phyloP scores from a whole-genome alignment of 805 yeast species.

The Sungouiozyma ichnusensis region DNA sequence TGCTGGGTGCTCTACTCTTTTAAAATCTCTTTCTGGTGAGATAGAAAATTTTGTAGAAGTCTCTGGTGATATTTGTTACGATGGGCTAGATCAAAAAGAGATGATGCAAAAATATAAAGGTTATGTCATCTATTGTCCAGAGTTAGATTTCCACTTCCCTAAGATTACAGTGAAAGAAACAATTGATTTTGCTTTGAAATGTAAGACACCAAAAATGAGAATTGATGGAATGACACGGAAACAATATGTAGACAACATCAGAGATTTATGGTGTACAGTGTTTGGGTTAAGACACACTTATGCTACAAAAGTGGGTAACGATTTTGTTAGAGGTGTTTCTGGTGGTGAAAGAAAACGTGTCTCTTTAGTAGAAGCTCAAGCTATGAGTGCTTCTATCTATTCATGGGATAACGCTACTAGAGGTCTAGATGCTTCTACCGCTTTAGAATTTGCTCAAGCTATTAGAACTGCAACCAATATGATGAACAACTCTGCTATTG shows the following conservation, averaged over 20 bases:
- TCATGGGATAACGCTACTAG: slow-evolving; percentile 66
- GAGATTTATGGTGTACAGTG: slow-evolving; percentile 34
- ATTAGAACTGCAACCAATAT: slow-evolving; percentile 50
- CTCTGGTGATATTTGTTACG: slow-evolving; percentile 36
- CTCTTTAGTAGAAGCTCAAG: slow-evolving; percentile 54
- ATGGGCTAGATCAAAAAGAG: slow-evolving; percentile 38
- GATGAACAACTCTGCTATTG: slow-evolving; percentile 46
- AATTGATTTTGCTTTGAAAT: slow-evolving; percentile 39
- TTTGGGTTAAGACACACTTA: slow-evolving; percentile 51
- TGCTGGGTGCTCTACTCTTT: slow-evolving; percentile 51
- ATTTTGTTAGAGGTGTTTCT: slow-evolving; percentile 57
- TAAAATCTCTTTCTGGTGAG: slow-evolving; percentile 39
- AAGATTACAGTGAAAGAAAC: slow-evolving; percentile 42
- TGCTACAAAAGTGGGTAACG: slow-evolving; percentile 57
- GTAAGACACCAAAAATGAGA: slow-evolving; percentile 38
- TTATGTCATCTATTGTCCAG: slow-evolving; percentile 44
- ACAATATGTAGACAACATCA: slow-evolving; percentile 31
- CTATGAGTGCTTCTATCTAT: slow-evolving; percentile 41
- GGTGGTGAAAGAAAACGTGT: slow-evolving; percentile 70
- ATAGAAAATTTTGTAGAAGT: slow-evolving; percentile 30
- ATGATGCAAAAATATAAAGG: slow-evolving; percentile 39
- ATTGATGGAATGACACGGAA: slow-evolving; percentile 33
- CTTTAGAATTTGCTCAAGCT: slow-evolving; percentile 52
- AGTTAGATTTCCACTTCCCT: slow-evolving; percentile 42
- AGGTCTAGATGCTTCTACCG: slow-evolving; percentile 63